Evolutionary conservation across 2,329 filamentous ascomycete genomes (phyloP), one percentile per base, ranked within the genome.

Genomic region (Aspergillus neotritici): DNA sequence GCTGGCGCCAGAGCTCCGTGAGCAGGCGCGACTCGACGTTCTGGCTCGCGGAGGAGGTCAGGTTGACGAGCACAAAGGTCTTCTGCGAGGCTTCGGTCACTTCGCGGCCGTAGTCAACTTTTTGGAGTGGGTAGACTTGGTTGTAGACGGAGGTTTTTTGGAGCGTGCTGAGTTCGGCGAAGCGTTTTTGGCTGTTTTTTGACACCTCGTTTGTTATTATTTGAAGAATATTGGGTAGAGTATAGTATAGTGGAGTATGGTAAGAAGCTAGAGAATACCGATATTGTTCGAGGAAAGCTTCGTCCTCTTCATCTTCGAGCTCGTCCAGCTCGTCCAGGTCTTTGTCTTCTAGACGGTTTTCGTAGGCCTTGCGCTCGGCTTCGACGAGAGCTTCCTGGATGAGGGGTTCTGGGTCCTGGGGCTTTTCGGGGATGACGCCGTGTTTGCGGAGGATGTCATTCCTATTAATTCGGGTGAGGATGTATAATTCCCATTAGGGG

Each of bases 391-490:
- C 93, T 73, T 97, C 91, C 70, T 98, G 86, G 58, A 98, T 96
- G 72, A 95, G 84, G 5, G 90, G 89, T 2, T 93, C 96, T 2
- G 93, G 93, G 35, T 91, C 95, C 3, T 90, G 89, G 0, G 91
- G 89, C 65, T 95, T 97, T 65, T 97, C 90, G n/a, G 93, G 93
- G 49, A 98, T 97, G 54, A 98, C 77, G 53, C 89, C 88, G 73
- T 98, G 89, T 67, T 94, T 94, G 56, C 93, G 87, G 45, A 98
- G 82, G 61, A 98, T 98, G 56, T 98, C 93, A 66, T 98, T 98
- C 90, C 90, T 96, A 54, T 46, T 40, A 34, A n/a, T 33, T n/a
- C n/a, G n/a, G 45, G 49, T 48, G 46, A 51, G 50, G 48, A 35
- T 38, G 33, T 48, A 34, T 42, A 41, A 43, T 41, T 41, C 52